Conservation (phyloP, 768 basidiomycete genomes). For the Kwoniella bestiolae region DNA sequence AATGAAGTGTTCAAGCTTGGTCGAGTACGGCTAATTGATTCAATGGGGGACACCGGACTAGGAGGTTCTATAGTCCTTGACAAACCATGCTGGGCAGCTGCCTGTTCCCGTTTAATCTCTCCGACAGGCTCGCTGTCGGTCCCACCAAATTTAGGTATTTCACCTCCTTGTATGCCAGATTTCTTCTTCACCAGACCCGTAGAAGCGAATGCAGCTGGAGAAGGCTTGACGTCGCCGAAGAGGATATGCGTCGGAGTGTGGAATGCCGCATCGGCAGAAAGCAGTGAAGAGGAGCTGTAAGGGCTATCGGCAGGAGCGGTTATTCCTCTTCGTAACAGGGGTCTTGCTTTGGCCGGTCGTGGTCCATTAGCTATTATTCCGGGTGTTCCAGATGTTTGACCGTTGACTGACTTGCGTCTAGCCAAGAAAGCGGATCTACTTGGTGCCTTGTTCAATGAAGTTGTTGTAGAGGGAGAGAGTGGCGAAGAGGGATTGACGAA, state of each 20-base stretch:
- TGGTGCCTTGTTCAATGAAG: background rate
- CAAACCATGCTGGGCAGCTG: conserved; percentile 16
- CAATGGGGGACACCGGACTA: conserved; percentile 31
- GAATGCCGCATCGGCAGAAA: conserved; percentile 22
- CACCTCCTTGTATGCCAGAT: conserved; percentile 30
- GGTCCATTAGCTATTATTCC: background rate
- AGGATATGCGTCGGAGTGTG: conserved; percentile 37
- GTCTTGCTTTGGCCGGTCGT: conserved; percentile 20
- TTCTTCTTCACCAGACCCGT: conserved; percentile 59
- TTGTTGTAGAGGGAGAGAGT: background rate
- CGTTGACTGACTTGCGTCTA: conserved; percentile 27
- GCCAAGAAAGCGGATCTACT: conserved; percentile 16
- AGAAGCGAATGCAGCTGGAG: conserved; percentile 58
- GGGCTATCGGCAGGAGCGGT: conserved; percentile 38
- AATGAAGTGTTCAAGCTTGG: conserved; percentile 16
- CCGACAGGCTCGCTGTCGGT: conserved; percentile 25
- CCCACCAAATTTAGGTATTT: conserved; percentile 37
- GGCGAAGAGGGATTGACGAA: conserved; percentile 14
- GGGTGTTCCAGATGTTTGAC: background rate
- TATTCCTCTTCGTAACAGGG: conserved; percentile 44
- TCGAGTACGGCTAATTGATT: conserved; percentile 14
- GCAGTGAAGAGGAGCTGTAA: conserved; percentile 1
- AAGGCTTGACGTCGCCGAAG: conserved; percentile 48
- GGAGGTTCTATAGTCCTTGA: conserved; percentile 10
- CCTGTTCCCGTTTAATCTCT: conserved; percentile 23